A percentile compares a stretch with the other conserved stretches of the same genome.
These are phyloP conservation scores for Termitomyces sp. DNA, from an alignment of 768 basidiomycete genomes.

Conservation along the genomic window DNA sequence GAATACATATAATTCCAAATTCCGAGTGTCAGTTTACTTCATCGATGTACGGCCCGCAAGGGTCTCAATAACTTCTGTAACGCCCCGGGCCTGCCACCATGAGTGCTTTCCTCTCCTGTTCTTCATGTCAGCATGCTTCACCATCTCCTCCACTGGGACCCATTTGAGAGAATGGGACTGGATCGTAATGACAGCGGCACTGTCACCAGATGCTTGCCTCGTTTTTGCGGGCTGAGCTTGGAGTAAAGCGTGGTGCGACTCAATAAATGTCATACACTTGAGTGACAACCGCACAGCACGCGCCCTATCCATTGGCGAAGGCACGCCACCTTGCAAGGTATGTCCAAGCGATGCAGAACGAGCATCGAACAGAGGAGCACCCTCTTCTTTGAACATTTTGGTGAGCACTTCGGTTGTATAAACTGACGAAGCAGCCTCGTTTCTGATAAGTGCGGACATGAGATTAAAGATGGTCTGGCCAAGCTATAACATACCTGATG, in stretches of 20 bases:
- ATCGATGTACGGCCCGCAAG: slow-evolving; percentile 65
- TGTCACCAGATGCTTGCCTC: slow-evolving; percentile 53
- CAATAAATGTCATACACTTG: slow-evolving; percentile 93
- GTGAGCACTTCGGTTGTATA: slow-evolving; percentile 92
- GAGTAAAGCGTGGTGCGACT: slow-evolving; percentile 66
- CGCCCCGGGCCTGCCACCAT: slow-evolving; percentile 63
- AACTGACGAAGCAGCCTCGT: slow-evolving; percentile 79
- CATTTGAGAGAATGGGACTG: slow-evolving; percentile 77
- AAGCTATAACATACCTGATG: slow-evolving; percentile 59
- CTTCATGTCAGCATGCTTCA: slow-evolving; percentile 85
- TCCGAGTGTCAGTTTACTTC: slow-evolving; percentile 24
- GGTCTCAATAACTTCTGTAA: slow-evolving; percentile 68
- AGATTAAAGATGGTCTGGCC: not conserved
- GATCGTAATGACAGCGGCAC: slow-evolving; percentile 89
- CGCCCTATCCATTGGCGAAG: slow-evolving; percentile 90
- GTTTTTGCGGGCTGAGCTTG: slow-evolving; percentile 43
- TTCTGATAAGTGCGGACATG: slow-evolving; percentile 39
- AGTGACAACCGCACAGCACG: slow-evolving; percentile 87
- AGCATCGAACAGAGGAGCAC: slow-evolving; percentile 87
- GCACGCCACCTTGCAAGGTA: slow-evolving; percentile 93
- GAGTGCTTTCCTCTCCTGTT: slow-evolving; percentile 71
- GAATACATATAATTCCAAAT: slow-evolving; percentile 8
- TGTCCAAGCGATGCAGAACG: slow-evolving; percentile 96
- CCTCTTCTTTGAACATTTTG: slow-evolving; percentile 94
- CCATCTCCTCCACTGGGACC: slow-evolving; percentile 82